phyloP scores from a whole-genome alignment of 345 rosid genomes.

The sweet orange (Citrus sinensis) region DVS_A1.0 CM039163.1:2333501-2334000 shows the following conservation, averaged over 20 bases:
- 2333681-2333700: conserved; percentile 83
- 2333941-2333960: conserved; percentile 15
- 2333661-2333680: conserved; percentile 87
- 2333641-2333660: conserved; percentile 71
- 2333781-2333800: conserved; percentile 71
- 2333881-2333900: conserved; percentile 69
- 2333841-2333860: conserved; percentile 64
- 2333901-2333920: conserved; percentile 72
- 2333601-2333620: background rate
- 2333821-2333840: conserved; percentile 94
- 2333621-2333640: conserved; percentile 85
- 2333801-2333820: conserved; percentile 59
- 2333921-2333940: conserved; percentile 35
- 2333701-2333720: conserved; percentile 41
- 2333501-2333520: conserved; percentile 69
- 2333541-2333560: conserved; percentile 56
- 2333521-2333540: conserved; percentile 93
- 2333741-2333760: background rate
- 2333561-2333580: background rate
- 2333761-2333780: background rate
- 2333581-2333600: background rate
- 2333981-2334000: background rate
- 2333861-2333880: conserved; percentile 69
- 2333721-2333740: background rate
- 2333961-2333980: conserved; percentile 1